Evolutionary conservation across 768 basidiomycete genomes (phyloP), one percentile per base, ranked within the genome.

Genomic region (Tricholoma flavovirens): DNA sequence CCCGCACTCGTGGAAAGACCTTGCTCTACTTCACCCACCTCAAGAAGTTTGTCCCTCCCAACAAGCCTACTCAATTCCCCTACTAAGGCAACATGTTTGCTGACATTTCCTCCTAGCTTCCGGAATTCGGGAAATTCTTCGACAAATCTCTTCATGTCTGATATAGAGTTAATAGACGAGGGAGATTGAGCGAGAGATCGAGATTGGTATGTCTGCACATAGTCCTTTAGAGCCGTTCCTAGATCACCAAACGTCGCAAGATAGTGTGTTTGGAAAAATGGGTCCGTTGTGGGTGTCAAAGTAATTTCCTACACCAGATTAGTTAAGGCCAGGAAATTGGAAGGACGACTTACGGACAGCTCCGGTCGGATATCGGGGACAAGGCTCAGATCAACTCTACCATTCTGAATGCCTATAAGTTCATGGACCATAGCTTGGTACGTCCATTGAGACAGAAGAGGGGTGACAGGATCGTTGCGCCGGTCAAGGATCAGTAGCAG

Each of bases 401-500:
- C 96, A 66, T 98, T 98, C 59, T 90, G 86, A 46, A 99, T 97
- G 2, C 90, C 88, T 6, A 98, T 73, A 12, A 97, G 76, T 68
- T 98, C 97, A 65, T 99, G 97, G 0, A 98, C 97, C 95, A 98
- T 98, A 1, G 96, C 97, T 69, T 98, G 96, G 73, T 98, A 98
- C 22, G 97, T 98, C 97, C 97, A 98, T 71, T 98, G 97, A 2
- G 93, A 93, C 29, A 98, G 78, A 35, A 98, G 73, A 4, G 97
- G 97, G 0, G 97, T 98, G 5, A 98, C 92, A 2, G 97, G 97
- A 66, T 99, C 97, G 70, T 97, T 98, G 60, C 96, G 78, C 59
- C 97, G 82, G 72, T 99, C 97, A 54, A 99, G 79, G 60, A 99
- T 91, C 51, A 99, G 79, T 32, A 99, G 75, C 43, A 98, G 67